Base-by-base conservation (phyloP, 345 rosid genomes). In the Durio zibethinus region DNA sequence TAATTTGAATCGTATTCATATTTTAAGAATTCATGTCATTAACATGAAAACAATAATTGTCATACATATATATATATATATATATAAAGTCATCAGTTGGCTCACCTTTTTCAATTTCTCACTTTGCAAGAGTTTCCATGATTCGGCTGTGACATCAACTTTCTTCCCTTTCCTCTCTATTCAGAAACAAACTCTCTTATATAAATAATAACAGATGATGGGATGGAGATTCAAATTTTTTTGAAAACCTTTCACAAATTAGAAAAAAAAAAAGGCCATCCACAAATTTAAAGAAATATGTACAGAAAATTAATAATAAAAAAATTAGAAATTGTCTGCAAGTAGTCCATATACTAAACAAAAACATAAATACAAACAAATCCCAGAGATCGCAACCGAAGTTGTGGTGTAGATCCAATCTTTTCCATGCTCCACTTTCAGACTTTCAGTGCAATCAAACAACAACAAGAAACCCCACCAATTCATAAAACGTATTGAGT, bases 351-450 rank as follows among this genome's bases (percentile, higher is more conserved):
- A 31, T 33, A 77, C 29, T 40, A 65, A 45, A 81, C 83, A 66
- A 76, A 67, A 47, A 70, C 48, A 33, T 54, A 27, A 62, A 77
- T 67, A 78, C 76, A 79, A 83, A 81, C 81, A 78, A 73, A 73
- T 14, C 57, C 38, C 47, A 69, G 71, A 76, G 82, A 84, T 80
- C 80, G 82, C 75, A 54, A 56, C 43, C 50, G 81, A 79, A 89
- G 70, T 84, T 84, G 90, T 90, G 94, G 91, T 83, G 72, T 68
- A 81, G 69, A 87, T 82, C 82, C 78, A 81, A 62, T 72, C 80
- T 76, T 77, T 78, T 78, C 10, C 36, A 47, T 76, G 50, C 63
- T 80, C 77, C 86, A 47, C 75, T 74, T 67, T 38, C 48, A 54
- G 4, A n/a, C 29, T 21, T 53, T 36, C 72, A 73, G 31, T 23